phyloP scores from a whole-genome alignment of 768 basidiomycete species.

The Auricularia cornea region DNA sequence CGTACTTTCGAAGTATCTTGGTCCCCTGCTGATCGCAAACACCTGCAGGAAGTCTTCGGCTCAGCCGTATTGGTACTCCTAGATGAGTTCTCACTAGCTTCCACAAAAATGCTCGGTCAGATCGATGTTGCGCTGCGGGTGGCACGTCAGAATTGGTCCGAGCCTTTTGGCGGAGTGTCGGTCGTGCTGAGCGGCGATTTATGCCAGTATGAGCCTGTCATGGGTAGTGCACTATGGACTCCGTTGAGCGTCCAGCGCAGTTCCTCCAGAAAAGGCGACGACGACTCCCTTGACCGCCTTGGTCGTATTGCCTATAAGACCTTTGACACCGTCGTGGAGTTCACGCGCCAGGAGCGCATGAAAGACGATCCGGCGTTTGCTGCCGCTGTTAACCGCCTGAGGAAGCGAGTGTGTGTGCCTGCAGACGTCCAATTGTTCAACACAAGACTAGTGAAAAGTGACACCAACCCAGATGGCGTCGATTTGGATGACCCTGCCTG shows the following conservation, averaged over 20 bases:
- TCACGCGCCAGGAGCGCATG: constrained; percentile 19
- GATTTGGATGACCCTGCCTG: not conserved
- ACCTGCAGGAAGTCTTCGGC: constrained; percentile 18
- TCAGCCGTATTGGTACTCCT: constrained; percentile 19
- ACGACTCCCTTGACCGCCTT: not conserved
- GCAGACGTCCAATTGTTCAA: constrained; percentile 31
- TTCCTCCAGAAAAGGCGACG: not conserved
- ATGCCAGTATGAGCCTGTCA: constrained; percentile 25
- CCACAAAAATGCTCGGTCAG: constrained; percentile 16
- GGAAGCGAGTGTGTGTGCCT: constrained; percentile 12
- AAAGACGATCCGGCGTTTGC: constrained; percentile 17
- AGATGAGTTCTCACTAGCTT: constrained; percentile 25
- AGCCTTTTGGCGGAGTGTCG: constrained; percentile 23
- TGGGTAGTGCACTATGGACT: constrained; percentile 19
- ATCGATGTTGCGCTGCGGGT: constrained; percentile 21
- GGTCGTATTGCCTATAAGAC: constrained; percentile 13
- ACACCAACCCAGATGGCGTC: not conserved
- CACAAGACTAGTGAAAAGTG: constrained; percentile 6
- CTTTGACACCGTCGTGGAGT: constrained; percentile 11
- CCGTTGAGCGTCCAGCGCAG: constrained; percentile 10
- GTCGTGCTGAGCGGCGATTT: constrained; percentile 31
- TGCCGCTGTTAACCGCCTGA: constrained; percentile 16
- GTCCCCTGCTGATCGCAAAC: constrained; percentile 11
- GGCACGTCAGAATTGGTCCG: constrained; percentile 16
- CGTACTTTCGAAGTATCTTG: constrained; percentile 10